Percentiles rank a stretch among this genome's conserved stretches.
Conservation (phyloP, 441 rosid species). For the Populus hybrid region DNA sequence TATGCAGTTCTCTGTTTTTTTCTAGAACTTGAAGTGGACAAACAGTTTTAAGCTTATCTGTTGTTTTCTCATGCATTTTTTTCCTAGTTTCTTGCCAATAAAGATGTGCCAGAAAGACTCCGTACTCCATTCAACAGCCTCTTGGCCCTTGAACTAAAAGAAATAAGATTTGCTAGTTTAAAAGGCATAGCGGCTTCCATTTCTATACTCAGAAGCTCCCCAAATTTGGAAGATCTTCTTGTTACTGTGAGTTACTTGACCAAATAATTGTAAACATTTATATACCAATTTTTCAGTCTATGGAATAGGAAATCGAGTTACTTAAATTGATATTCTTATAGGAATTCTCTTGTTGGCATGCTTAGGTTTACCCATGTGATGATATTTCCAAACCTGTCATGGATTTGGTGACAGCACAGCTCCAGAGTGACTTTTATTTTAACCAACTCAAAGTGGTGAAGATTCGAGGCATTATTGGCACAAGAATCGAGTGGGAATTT, state of each 20-base stretch:
- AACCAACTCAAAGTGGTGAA: slow-evolving; percentile 26
- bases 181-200: slow-evolving; percentile 18
- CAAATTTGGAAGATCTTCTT: slow-evolving; percentile 25
- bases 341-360: neutral
- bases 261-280: neutral
- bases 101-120: slow-evolving; percentile 18
- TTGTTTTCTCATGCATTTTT: neutral
- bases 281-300: neutral
- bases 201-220: slow-evolving; percentile 30
- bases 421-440: slow-evolving; percentile 6
- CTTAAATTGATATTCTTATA: neutral
- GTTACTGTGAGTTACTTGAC: slow-evolving; percentile 22
- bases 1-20: slow-evolving; percentile 6
- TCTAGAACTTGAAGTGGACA: neutral
- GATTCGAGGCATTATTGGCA: slow-evolving; percentile 25
- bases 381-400: neutral
- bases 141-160: slow-evolving; percentile 24
- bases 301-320: neutral
- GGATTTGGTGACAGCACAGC: slow-evolving; percentile 17
- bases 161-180: slow-evolving; percentile 16
- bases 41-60: neutral
- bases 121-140: slow-evolving; percentile 18
- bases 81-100: slow-evolving; percentile 25
- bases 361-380: neutral
- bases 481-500: slow-evolving; percentile 24